Base-by-base conservation (phyloP, 2,329 filamentous ascomycete species). In the Talaromyces pinophilus region DNA sequence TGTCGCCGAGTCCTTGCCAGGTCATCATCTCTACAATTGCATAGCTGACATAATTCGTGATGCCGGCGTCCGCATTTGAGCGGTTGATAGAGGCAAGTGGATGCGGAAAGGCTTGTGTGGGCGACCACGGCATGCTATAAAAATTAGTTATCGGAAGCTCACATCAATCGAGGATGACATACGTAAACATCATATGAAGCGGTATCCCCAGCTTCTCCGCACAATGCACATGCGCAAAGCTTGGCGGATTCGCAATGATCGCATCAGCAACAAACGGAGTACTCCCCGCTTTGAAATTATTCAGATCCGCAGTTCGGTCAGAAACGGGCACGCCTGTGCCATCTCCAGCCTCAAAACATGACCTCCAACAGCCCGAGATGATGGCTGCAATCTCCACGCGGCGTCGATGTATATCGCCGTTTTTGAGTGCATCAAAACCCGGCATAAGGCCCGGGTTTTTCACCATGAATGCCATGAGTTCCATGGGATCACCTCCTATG, bases 391-490 rank as follows among this genome's bases (percentile, higher is more conserved):
- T 92, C 17, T 90, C 91, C 69, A 86, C 88, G 35, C 92, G 85
- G 35, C 92, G 84, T 76, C 89, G 90, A 50, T 86, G 88, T 60
- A 96, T 87, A 74, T 95, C 92, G 7, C 92, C 92, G 69, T 85
- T 90, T 67, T 88, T 88, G 59, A 96, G 78, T 0, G 90, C 88
- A 59, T 93, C 89, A 67, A 94, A 87, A 0, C 90, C 90, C 1
- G 92, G 92, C 89, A 96, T 92, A 38, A 96, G 81, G 0, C 92
- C 91, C 0, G 92, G 92, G 71, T 95, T 91, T 77, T 93, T 93
- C 55, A 95, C 92, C 92, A 96, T 96, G 72, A 94, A 96, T 2
- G 92, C 91, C 90, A 92, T 93, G 52, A 92, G 81, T 72, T 91
- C 86, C 1, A 88, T 85, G 1, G 90, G 90, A 74, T 93, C 89